Conservation (phyloP, 192 early-diverging fungal genomes). For the Coemansia sp. region DNA sequence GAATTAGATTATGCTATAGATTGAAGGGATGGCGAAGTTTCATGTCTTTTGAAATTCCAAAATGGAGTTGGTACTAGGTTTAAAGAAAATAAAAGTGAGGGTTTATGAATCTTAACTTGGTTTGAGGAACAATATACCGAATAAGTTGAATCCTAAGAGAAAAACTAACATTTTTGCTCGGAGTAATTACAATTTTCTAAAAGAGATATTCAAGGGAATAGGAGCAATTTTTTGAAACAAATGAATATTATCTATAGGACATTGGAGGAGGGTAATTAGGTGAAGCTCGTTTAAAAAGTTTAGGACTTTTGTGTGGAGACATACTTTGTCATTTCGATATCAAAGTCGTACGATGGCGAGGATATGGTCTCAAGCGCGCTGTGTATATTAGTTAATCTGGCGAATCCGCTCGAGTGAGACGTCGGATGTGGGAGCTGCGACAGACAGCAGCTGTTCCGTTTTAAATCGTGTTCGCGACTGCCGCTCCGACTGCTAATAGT, state of each 20-base stretch:
- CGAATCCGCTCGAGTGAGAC: not conserved
- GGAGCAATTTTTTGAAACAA: not conserved
- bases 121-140: not conserved
- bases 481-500: not conserved
- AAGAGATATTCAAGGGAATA: too few relatives aligned
- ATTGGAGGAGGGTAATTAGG: not conserved
- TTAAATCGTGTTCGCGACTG: slow-evolving; percentile 3
- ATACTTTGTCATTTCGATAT: slow-evolving; percentile 31
- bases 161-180: too few relatives aligned
- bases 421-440: slow-evolving; percentile 14
- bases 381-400: slow-evolving; percentile 2
- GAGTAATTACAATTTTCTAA: too few relatives aligned
- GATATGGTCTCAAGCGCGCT: slow-evolving; percentile 10
- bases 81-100: too few relatives aligned
- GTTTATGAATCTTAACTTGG: too few relatives aligned
- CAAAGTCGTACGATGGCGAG: slow-evolving; percentile 19
- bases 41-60: too few relatives aligned
- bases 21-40: too few relatives aligned
- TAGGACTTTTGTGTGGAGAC: slow-evolving; percentile 12
- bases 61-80: too few relatives aligned
- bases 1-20: too few relatives aligned
- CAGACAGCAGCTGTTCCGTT: slow-evolving; percentile 10
- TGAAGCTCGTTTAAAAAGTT: not conserved
- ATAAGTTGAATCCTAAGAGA: too few relatives aligned
- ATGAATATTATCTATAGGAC: not conserved